A percentile compares a stretch with the other conserved stretches of the same genome.
phyloP scores from a whole-genome alignment of 129 eudicot species.

The Artemisia tridentata region DNA sequence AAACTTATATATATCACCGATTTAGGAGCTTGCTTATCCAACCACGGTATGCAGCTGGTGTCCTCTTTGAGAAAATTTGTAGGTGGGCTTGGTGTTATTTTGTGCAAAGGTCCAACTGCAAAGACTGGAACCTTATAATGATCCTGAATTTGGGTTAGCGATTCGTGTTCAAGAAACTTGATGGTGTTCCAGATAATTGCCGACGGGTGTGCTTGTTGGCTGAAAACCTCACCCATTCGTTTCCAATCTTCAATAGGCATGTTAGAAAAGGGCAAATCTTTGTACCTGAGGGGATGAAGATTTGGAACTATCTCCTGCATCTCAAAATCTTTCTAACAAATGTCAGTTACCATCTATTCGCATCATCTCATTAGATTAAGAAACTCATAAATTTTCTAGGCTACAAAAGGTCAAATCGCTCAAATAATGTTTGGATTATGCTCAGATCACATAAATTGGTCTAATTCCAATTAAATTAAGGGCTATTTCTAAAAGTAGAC shows the following conservation, averaged over 20 bases:
- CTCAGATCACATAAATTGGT: neutral
- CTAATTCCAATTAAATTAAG: neutral
- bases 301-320: constrained; percentile 45
- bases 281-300: constrained; percentile 43
- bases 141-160: constrained; percentile 33
- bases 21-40: constrained; percentile 44
- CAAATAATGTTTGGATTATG: neutral
- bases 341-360: constrained; percentile 6
- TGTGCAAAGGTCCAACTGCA: constrained; percentile 57
- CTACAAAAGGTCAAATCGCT: neutral
- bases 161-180: constrained; percentile 35
- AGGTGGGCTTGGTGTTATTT: constrained; percentile 28
- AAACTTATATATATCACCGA: constrained; percentile 56
- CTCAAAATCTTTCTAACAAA: constrained; percentile 37
- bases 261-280: constrained; percentile 40
- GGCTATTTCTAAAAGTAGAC: no score
- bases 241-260: constrained; percentile 20
- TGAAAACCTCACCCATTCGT: neutral
- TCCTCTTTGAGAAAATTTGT: constrained; percentile 37
- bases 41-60: constrained; percentile 45
- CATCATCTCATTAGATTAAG: neutral
- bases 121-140: constrained; percentile 38
- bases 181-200: constrained; percentile 54
- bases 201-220: constrained; percentile 26
- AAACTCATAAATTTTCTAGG: neutral